Percentiles rank a stretch among this genome's conserved stretches.
These are phyloP conservation scores for Mycena venus DNA, from an alignment of 768 basidiomycete species.

Conservation along the genomic window DNA sequence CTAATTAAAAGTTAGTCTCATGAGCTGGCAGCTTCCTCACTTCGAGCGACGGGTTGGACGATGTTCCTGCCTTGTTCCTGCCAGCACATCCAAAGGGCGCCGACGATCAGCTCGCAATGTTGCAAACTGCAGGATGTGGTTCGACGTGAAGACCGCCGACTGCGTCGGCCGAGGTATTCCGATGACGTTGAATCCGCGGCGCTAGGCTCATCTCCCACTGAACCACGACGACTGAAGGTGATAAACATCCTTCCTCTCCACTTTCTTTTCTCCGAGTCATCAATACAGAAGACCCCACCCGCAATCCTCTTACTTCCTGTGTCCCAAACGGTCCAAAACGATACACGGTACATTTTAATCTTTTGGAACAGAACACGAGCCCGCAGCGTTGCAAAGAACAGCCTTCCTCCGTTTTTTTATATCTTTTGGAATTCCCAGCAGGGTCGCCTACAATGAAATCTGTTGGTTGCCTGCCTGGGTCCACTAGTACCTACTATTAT, in stretches of 20 bases:
- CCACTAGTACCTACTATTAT: too few species aligned
- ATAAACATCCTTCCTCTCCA: slow-evolving; percentile 2
- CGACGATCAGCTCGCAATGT: background rate
- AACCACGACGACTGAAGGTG: background rate
- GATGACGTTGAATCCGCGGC: background rate
- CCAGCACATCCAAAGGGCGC: too few species aligned
- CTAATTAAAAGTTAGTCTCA: background rate
- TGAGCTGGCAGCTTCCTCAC: background rate
- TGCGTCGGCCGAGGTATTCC: background rate
- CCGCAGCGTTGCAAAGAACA: background rate
- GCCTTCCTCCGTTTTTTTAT: background rate
- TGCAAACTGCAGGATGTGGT: too few species aligned
- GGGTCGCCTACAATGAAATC: background rate
- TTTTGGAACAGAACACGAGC: background rate
- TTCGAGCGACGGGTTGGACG: background rate
- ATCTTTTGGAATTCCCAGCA: background rate
- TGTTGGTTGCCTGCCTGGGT: background rate
- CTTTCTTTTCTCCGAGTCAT: slow-evolving; percentile 14
- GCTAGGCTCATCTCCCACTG: background rate
- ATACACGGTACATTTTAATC: background rate
- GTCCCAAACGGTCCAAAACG: background rate
- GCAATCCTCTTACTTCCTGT: background rate
- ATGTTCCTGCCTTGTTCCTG: background rate
- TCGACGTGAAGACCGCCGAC: background rate
- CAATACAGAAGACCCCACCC: background rate